A percentile compares a stretch with the other conserved stretches of the same genome.
Conservation (phyloP, 2,329 filamentous ascomycete species). For the Tolypocladium album region DNA sequence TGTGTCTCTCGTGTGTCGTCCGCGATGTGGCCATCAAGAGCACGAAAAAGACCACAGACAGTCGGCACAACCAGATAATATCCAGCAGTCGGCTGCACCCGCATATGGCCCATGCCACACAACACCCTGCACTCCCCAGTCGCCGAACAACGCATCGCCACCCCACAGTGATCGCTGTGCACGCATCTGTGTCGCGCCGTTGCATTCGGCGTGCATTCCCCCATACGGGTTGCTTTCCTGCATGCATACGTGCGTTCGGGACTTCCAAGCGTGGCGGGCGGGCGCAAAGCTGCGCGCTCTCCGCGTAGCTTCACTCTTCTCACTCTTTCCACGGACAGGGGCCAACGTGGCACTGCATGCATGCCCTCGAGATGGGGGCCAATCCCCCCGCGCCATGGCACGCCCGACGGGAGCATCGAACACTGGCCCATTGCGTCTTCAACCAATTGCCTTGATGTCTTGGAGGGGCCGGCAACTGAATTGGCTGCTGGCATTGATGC, state of each 20-base stretch:
- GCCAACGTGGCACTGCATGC: conserved; percentile 7
- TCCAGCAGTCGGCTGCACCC: neutral
- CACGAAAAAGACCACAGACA: neutral
- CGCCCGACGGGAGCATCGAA: neutral
- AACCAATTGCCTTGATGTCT: neutral
- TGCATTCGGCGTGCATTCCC: neutral
- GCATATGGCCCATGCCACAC: neutral
- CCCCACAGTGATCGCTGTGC: neutral
- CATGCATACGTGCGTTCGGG: neutral
- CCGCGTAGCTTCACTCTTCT: neutral
- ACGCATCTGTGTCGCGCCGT: neutral
- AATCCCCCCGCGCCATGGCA: neutral
- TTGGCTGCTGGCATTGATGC: neutral
- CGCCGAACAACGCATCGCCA: neutral
- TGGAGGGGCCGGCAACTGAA: no score
- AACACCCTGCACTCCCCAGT: neutral
- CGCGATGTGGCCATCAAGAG: neutral
- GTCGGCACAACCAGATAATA: neutral
- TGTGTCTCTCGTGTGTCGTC: neutral
- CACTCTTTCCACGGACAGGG: neutral
- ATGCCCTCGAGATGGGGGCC: neutral
- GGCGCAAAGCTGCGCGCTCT: neutral
- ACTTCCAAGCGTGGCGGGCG: neutral
- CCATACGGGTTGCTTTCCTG: neutral
- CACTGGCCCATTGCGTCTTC: neutral